Percentiles rank a stretch among this genome's conserved stretches.
Evolutionary conservation across 371 early-diverging fungal genomes (phyloP).

Genomic region (Paraphysoderma sedebokerense): DNA sequence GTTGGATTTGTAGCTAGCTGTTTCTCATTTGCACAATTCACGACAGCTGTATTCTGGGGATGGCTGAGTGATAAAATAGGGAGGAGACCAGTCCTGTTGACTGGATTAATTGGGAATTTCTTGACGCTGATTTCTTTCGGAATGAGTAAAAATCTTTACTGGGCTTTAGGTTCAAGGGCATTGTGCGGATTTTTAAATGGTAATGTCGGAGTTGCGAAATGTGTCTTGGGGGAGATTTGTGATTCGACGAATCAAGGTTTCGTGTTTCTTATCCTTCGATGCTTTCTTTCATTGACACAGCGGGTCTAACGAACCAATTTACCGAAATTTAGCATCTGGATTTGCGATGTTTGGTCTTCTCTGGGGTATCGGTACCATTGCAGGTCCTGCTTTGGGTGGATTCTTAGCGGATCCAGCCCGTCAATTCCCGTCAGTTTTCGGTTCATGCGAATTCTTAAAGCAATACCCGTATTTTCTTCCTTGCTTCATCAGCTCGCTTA

Average conservation of each 20-base stretch:
- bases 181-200: slow-evolving; percentile 60
- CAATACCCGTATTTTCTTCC: slow-evolving; percentile 71
- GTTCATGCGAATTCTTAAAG: slow-evolving; percentile 34
- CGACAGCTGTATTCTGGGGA: slow-evolving; percentile 21
- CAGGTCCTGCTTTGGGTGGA: slow-evolving; percentile 67
- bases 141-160: slow-evolving; percentile 36
- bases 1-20: slow-evolving; percentile 39
- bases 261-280: too few relatives aligned
- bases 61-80: slow-evolving; percentile 56
- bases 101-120: slow-evolving; percentile 58
- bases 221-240: slow-evolving; percentile 72
- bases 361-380: slow-evolving; percentile 46
- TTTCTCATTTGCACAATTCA: slow-evolving; percentile 41
- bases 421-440: slow-evolving; percentile 48
- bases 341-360: slow-evolving; percentile 50
- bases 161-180: slow-evolving; percentile 45
- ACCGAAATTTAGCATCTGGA: too few relatives aligned
- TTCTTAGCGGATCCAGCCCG: slow-evolving; percentile 54
- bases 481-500: slow-evolving; percentile 44
- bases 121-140: slow-evolving; percentile 54
- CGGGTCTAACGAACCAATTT: too few relatives aligned
- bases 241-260: slow-evolving; percentile 52
- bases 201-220: slow-evolving; percentile 69
- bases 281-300: too few relatives aligned
- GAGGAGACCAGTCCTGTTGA: slow-evolving; percentile 55